Conservation (phyloP, 768 basidiomycete species). For the Naganishia friedmannii region DNA sequence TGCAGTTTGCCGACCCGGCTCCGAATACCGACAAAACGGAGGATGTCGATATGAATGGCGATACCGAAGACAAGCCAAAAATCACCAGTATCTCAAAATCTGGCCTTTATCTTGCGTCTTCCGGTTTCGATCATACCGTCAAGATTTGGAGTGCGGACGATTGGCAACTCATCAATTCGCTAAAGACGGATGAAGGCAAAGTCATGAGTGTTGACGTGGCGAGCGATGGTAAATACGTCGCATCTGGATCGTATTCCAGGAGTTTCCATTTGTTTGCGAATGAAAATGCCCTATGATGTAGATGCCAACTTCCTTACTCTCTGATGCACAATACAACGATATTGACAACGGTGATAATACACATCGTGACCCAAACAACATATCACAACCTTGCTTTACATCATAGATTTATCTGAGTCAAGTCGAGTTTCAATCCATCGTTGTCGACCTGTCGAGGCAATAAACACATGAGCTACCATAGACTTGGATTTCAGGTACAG, state of each 20-base stretch:
- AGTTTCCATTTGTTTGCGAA: constrained; percentile 91
- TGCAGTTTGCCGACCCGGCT: constrained; percentile 23
- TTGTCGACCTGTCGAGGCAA: constrained; percentile 35
- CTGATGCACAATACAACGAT: constrained; percentile 21
- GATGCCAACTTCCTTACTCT: neutral
- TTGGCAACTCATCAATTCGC: constrained; percentile 83
- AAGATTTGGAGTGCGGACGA: constrained; percentile 98
- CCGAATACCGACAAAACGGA: constrained; percentile 30
- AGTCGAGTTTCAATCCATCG: constrained; percentile 36
- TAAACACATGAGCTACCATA: neutral
- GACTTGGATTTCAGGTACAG: neutral
- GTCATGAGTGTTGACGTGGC: constrained; percentile 97
- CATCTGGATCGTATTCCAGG: constrained; percentile 85
- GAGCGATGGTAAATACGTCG: constrained; percentile 75
- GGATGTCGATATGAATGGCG: constrained; percentile 29
- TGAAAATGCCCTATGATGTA: constrained; percentile 53
- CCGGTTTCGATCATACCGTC: constrained; percentile 92
- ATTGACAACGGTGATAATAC: neutral
- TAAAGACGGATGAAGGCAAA: constrained; percentile 88
- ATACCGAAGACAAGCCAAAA: constrained; percentile 27
- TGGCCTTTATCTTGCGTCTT: constrained; percentile 86
- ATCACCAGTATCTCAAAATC: constrained; percentile 42
- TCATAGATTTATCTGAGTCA: neutral
- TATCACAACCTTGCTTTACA: too few species aligned
- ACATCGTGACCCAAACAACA: neutral